Conservation (phyloP, 306 rosid species). For the Datisca glomerata region DNA sequence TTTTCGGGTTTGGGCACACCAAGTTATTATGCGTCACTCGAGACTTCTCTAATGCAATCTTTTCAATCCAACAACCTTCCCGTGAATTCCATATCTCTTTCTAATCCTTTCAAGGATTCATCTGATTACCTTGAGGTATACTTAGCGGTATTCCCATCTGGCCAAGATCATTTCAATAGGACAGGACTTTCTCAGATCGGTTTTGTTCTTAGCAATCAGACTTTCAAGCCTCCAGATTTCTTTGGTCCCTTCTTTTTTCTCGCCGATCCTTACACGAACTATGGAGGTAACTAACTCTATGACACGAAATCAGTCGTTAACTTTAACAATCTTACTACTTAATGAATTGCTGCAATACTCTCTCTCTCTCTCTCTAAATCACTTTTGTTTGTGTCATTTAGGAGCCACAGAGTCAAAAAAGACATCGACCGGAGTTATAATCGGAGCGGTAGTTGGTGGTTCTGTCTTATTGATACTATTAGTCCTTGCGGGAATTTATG, state of each 20-base stretch:
- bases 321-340: background rate
- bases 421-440: slow-evolving; percentile 18
- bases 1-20: slow-evolving; percentile 34
- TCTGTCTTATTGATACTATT: slow-evolving; percentile 29
- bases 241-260: slow-evolving; percentile 44
- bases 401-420: slow-evolving; percentile 5
- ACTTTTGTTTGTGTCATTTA: background rate
- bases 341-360: too few species aligned
- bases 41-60: slow-evolving; percentile 8
- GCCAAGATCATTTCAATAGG: slow-evolving; percentile 28
- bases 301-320: slow-evolving; percentile 1
- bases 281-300: slow-evolving; percentile 33
- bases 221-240: slow-evolving; percentile 17
- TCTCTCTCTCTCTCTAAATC: background rate
- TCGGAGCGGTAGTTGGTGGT: slow-evolving; percentile 63
- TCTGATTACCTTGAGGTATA: slow-evolving; percentile 22
- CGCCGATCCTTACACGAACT: slow-evolving; percentile 8
- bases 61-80: slow-evolving; percentile 8
- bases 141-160: slow-evolving; percentile 40
- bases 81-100: slow-evolving; percentile 38
- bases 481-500: slow-evolving; percentile 37
- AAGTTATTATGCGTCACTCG: slow-evolving; percentile 17
- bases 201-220: slow-evolving; percentile 40
- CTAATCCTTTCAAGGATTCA: slow-evolving; percentile 14
- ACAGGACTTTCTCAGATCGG: slow-evolving; percentile 25